Evolutionary conservation across 164 flowering plant genomes (phyloP), one percentile per base, ranked within the genome.

Genomic region (Vitis labrusca): DNA sequence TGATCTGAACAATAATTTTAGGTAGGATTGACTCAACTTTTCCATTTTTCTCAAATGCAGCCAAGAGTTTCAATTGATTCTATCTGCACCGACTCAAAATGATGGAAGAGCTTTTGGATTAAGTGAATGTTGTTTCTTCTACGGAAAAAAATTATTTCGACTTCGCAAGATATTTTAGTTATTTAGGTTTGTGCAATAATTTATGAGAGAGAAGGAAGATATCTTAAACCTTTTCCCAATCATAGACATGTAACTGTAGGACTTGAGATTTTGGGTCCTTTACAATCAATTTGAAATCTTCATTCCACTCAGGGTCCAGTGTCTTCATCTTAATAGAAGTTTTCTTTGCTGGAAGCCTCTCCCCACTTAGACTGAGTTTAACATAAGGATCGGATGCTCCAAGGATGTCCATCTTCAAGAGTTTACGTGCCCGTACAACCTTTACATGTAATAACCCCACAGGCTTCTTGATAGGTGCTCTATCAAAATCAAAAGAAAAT

Each of bases 311-410:
- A 3, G 97, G 93, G 65, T 87, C 89, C 67, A 90, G 51, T 67
- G 77, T 91, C 66, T 74, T 87, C 88, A 71, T 82, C 71, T 84
- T 87, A 50, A 87, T 60, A 2, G 89, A 67, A 15, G 93, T 90
- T 74, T 84, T 91, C 75, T 85, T 88, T 23, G 88, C 50, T 1
- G 84, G 85, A 9, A 85, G 73, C 69, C 74, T 84, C 55, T 85
- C 90, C 2, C 85, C 97, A 74, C 77, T 88, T 17, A 90, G 78
- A 23, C 77, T 83, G 51, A 90, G 84, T 61, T 85, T 74, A 13
- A 92, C 95, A 68, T 90, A 90, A 44, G 95, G 97, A 82, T 92
- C 93, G 8, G 95, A 87, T 19, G 85, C 63, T 60, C 95, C 88
- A 59, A 89, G 62, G 1, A 90, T 15, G 71, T 90, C 94, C 90